Percentiles rank a stretch among this genome's conserved stretches.
Conservation (phyloP, 164 flowering plant species). For the Taxillus chinensis region DNA sequence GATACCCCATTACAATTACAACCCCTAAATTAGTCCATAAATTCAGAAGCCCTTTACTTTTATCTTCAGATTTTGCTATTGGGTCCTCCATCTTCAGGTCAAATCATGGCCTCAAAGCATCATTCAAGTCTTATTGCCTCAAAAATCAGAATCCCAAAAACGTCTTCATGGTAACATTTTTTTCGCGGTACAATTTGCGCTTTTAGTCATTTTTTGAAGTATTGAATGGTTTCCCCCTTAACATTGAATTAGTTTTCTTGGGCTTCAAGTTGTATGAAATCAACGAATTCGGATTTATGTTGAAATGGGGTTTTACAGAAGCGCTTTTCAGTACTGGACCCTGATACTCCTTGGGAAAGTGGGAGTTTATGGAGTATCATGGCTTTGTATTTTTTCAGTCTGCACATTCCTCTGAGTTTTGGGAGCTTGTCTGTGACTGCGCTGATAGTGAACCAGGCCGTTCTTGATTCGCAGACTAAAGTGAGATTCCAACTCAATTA, state of each 20-base stretch:
- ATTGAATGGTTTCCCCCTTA: too few relatives aligned
- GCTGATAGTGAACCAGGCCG: constrained; percentile 33
- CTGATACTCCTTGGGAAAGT: constrained; percentile 52
- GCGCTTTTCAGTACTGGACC: constrained; percentile 43
- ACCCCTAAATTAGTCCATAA: neutral
- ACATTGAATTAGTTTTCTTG: too few relatives aligned
- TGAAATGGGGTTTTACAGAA: constrained; percentile 23
- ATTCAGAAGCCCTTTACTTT: neutral
- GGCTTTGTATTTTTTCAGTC: constrained; percentile 57
- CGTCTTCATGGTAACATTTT: neutral
- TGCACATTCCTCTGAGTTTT: constrained; percentile 75
- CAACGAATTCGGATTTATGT: neutral
- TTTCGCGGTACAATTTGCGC: too few relatives aligned
- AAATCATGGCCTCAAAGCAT: neutral
- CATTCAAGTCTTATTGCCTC: neutral
- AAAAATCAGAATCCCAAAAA: neutral
- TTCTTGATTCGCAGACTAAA: constrained; percentile 56
- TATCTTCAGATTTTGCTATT: neutral
- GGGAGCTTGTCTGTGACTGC: constrained; percentile 65
- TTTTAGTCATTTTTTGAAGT: too few relatives aligned
- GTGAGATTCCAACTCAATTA: constrained; percentile 19
- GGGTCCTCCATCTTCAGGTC: neutral
- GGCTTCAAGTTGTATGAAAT: too few relatives aligned
- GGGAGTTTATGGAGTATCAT: constrained; percentile 57
- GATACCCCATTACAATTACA: neutral